These are phyloP conservation scores for Boletus coccyginus DNA, from an alignment of 768 basidiomycete species.

Conservation along the genomic window DNA sequence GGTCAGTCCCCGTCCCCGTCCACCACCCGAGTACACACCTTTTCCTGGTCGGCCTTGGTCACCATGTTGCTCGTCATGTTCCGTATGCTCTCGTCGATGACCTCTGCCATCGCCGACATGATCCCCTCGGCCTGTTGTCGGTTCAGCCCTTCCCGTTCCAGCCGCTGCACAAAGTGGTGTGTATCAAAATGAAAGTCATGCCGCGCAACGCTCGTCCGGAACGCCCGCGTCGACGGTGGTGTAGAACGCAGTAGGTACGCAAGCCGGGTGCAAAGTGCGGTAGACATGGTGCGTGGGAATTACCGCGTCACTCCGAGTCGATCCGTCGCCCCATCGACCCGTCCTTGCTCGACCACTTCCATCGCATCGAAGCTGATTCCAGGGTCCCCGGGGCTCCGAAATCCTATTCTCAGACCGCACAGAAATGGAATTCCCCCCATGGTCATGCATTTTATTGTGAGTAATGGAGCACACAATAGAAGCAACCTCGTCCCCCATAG, in stretches of 20 bases:
- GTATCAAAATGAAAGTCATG: conserved; percentile 88
- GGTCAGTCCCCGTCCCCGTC: conserved; percentile 2
- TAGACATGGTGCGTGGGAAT: conserved; percentile 25
- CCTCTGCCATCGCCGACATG: conserved; percentile 95
- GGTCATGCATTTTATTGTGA: neutral
- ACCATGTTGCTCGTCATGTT: conserved; percentile 98
- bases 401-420: no score
- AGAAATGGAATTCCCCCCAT: neutral
- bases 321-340: no score
- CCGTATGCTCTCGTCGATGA: conserved; percentile 94
- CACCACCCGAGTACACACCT: conserved; percentile 47
- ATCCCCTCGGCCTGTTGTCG: conserved; percentile 94
- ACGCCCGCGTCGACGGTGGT: conserved; percentile 12
- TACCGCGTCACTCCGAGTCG: no score
- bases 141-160: conserved; percentile 86
- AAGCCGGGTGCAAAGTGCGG: neutral
- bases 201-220: conserved; percentile 29
- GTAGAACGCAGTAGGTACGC: neutral
- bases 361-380: no score
- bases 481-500: no score
- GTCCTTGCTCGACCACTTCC: no score
- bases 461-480: neutral
- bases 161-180: conserved; percentile 87
- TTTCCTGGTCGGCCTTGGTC: conserved; percentile 93
- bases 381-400: no score